A percentile compares a stretch with the other conserved stretches of the same genome.
Conservation (phyloP, 2,329 filamentous ascomycete genomes). For the Pyrenochaeta sp. region DNA sequence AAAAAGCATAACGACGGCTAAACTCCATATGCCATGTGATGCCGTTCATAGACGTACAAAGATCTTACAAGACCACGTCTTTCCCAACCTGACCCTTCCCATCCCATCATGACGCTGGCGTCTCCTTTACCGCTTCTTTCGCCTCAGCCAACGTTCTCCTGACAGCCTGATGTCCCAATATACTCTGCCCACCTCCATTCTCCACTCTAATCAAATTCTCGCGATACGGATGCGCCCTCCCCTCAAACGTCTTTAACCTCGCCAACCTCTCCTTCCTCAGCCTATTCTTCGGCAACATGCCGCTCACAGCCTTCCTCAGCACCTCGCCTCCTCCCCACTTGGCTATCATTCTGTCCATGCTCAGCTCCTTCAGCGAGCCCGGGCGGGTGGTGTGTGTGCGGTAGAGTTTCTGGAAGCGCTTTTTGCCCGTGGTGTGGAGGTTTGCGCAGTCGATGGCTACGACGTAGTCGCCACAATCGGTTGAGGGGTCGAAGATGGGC, state of each 20-base stretch:
- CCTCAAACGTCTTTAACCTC: constrained; percentile 94
- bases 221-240: constrained; percentile 89
- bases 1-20: neutral
- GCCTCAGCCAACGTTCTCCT: constrained; percentile 45
- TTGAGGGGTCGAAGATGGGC: constrained; percentile 95
- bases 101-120: constrained; percentile 28
- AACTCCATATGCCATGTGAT: constrained; percentile 1
- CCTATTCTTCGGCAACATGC: constrained; percentile 98
- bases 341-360: constrained; percentile 92
- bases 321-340: constrained; percentile 96
- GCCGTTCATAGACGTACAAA: neutral
- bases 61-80: neutral
- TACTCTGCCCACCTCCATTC: constrained; percentile 42
- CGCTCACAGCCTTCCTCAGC: constrained; percentile 87
- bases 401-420: constrained; percentile 93
- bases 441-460: constrained; percentile 90
- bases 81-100: neutral
- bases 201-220: constrained; percentile 81
- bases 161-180: constrained; percentile 48
- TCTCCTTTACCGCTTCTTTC: constrained; percentile 22
- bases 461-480: constrained; percentile 98
- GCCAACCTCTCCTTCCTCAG: constrained; percentile 86
- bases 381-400: constrained; percentile 93
- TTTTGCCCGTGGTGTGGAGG: constrained; percentile 87
- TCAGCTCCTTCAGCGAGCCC: constrained; percentile 84